Evolutionary conservation across 2,329 filamentous ascomycete genomes (phyloP).

Genomic region (Endocalyx cinctus): DNA sequence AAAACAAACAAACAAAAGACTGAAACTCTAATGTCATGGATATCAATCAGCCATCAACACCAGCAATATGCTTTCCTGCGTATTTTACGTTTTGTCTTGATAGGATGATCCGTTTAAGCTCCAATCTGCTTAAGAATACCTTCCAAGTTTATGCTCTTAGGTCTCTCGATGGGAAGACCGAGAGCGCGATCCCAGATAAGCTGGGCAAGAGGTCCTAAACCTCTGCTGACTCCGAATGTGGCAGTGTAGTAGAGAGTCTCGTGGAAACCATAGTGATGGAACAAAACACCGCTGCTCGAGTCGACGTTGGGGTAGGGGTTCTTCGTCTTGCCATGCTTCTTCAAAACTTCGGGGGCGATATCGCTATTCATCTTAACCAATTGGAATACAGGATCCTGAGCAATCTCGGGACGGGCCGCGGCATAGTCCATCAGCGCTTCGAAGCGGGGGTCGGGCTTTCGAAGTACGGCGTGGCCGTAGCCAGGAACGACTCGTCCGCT

Average conservation of each 20-base stretch:
- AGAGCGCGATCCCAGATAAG: conserved; percentile 94
- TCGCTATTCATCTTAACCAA: conserved; percentile 91
- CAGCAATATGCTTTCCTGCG: too few relatives aligned
- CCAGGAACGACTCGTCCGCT: conserved; percentile 91
- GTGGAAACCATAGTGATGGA: conserved; percentile 97
- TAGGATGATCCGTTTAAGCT: too few relatives aligned
- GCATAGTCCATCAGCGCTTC: conserved; percentile 97
- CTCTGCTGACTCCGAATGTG: conserved; percentile 64
- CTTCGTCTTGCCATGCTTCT: conserved; percentile 96
- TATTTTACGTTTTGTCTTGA: too few relatives aligned
- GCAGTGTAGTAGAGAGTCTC: conserved; percentile 92
- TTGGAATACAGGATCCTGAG: conserved; percentile 83
- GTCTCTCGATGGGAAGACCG: conserved; percentile 91
- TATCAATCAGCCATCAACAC: too few relatives aligned
- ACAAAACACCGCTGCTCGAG: conserved; percentile 85
- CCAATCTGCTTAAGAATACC: conserved; percentile 70
- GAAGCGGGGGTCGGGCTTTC: conserved; percentile 95
- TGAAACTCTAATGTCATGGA: conserved; percentile 15
- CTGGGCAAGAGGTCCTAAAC: conserved; percentile 85
- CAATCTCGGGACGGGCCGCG: conserved; percentile 76
- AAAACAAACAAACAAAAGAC: too few relatives aligned
- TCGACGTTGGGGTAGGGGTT: conserved; percentile 98
- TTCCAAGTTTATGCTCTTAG: conserved; percentile 93
- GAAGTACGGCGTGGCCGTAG: conserved; percentile 91
- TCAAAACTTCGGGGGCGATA: conserved; percentile 85